phyloP scores from a whole-genome alignment of 352 stramenopile genomes.

The Phytopythium oedochilum region DNA sequence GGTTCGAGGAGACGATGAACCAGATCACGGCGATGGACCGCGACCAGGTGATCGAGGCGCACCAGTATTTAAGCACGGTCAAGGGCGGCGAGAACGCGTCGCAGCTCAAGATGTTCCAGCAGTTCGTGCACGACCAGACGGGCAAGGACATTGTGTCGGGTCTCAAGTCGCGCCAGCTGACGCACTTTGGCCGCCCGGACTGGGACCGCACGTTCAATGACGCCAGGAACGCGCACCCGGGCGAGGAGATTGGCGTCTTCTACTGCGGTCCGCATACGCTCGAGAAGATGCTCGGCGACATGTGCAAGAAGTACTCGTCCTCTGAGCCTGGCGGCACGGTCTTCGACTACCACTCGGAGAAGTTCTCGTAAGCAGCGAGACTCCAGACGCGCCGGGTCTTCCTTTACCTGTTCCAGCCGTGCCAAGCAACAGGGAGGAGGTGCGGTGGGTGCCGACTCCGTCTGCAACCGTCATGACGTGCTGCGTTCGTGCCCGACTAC shows the following conservation, averaged over 20 bases:
- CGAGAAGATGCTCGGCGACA: conserved; percentile 69
- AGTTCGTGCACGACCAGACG: conserved; percentile 75
- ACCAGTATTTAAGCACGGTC: conserved; percentile 82
- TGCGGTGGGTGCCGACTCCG: background rate
- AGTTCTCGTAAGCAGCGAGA: conserved; percentile 46
- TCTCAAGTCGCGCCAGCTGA: conserved; percentile 73
- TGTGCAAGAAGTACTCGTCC: conserved; percentile 67
- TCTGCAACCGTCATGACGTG: background rate
- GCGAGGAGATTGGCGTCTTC: conserved; percentile 84
- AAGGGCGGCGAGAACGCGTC: conserved; percentile 67
- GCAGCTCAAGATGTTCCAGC: conserved; percentile 81
- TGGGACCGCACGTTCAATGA: conserved; percentile 77
- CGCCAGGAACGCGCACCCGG: conserved; percentile 34
- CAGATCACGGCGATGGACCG: conserved; percentile 72
- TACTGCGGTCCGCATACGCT: conserved; percentile 79
- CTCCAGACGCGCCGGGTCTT: background rate
- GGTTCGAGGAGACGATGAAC: conserved; percentile 87
- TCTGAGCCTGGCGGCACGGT: conserved; percentile 40
- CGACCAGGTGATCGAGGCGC: conserved; percentile 75
- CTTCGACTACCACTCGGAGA: conserved; percentile 86
- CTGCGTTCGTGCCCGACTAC: background rate
- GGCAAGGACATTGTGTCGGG: conserved; percentile 80
- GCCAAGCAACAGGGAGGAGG: background rate
- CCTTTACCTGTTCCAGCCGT: background rate
- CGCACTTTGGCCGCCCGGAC: conserved; percentile 83